These are phyloP conservation scores for Cnidoscolus chayamansa DNA, from an alignment of 441 rosid genomes.

Conservation along the genomic window DNA sequence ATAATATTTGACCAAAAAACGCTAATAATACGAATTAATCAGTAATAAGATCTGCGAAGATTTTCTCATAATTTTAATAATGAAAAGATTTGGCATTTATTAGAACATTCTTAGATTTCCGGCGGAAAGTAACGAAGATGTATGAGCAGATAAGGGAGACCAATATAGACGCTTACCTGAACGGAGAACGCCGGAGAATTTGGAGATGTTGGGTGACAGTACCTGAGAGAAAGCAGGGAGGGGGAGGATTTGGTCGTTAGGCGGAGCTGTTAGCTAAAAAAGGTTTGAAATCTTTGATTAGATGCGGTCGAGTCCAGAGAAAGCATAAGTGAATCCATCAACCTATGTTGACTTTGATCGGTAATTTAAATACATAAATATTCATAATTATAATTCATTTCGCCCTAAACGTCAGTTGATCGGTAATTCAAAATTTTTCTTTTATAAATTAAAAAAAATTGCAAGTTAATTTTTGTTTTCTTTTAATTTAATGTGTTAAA, in stretches of 20 bases:
- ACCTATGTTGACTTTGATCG: too few species aligned
- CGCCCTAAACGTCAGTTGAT: too few species aligned
- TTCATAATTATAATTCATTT: too few species aligned
- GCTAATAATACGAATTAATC: background rate
- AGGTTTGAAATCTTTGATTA: background rate
- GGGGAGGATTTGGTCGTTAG: background rate
- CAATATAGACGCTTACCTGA: constrained; percentile 10
- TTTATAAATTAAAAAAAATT: too few species aligned
- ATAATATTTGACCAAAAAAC: background rate
- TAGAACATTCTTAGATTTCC: background rate
- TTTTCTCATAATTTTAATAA: background rate
- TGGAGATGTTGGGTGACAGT: background rate
- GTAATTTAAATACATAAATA: too few species aligned
- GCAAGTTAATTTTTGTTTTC: too few species aligned
- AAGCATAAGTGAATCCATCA: too few species aligned
- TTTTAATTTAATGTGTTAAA: too few species aligned
- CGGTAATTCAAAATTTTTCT: too few species aligned
- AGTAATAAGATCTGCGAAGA: background rate
- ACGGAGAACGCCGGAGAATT: constrained; percentile 16
- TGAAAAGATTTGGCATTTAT: background rate
- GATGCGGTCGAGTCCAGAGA: background rate
- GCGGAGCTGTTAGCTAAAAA: background rate
- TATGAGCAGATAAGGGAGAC: background rate
- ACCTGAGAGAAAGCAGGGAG: background rate
- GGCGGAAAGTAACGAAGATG: background rate